Percentiles rank a stretch among this genome's conserved stretches.
phyloP scores from a whole-genome alignment of 2,329 filamentous ascomycete species.

The Fulvia fulva region DNA sequence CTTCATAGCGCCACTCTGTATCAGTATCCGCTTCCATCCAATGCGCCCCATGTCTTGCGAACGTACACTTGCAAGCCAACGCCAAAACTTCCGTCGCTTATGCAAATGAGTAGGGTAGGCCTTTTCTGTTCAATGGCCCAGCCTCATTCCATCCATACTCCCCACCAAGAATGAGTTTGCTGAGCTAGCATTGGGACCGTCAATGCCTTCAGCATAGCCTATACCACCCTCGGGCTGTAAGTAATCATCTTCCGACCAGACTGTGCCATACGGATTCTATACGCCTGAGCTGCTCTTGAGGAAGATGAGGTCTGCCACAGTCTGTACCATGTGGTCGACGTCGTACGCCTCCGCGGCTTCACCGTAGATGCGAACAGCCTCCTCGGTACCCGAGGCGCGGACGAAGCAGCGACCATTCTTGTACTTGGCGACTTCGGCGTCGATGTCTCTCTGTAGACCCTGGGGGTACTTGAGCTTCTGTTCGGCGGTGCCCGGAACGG shows the following conservation, averaged over 20 bases:
- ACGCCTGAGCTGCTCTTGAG: conserved; percentile 9
- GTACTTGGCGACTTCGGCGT: conserved; percentile 84
- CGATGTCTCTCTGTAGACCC: conserved; percentile 80
- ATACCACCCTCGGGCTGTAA: background rate
- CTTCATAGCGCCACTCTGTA: background rate
- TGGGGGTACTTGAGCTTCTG: conserved; percentile 74
- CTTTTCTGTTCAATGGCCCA: background rate
- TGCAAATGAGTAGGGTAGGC: background rate
- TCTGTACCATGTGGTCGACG: conserved; percentile 82
- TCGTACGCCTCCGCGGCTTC: conserved; percentile 87
- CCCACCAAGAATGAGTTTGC: background rate
- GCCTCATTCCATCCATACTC: background rate
- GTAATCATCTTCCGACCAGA: background rate
- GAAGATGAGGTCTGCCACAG: conserved; percentile 53
- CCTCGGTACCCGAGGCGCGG: conserved; percentile 89
- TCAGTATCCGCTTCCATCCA: background rate
- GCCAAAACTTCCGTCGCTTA: background rate
- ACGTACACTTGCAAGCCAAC: background rate
- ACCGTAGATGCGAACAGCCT: conserved; percentile 92
- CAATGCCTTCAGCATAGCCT: background rate
- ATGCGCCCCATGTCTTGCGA: background rate
- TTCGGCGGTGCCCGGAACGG: conserved; percentile 75
- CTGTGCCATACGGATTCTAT: conserved; percentile 5
- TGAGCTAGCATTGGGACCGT: background rate
- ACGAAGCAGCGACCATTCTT: conserved; percentile 86